Evolutionary conservation across 23 red algal species (phyloP).

Genomic region (Chondrus crispus): DNA sequence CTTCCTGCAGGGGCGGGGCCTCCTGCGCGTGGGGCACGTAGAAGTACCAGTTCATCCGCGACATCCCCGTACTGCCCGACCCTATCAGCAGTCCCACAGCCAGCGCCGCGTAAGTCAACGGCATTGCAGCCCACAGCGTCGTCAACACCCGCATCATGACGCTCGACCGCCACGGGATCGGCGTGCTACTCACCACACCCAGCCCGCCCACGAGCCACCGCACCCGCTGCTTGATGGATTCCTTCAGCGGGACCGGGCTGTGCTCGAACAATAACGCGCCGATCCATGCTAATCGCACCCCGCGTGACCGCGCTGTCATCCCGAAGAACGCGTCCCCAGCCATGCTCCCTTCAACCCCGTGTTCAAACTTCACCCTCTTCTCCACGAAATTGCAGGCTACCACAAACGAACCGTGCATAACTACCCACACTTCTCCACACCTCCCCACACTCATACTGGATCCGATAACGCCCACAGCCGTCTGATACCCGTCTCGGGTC

Average conservation of each 20-base stretch:
- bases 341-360: constrained; percentile 64
- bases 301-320: constrained; percentile 32
- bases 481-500: constrained; percentile 67
- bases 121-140: constrained; percentile 57
- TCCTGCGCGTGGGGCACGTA: too few species aligned
- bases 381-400: constrained; percentile 56
- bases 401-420: constrained; percentile 80
- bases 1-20: too few species aligned
- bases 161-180: constrained; percentile 26
- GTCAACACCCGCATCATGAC: constrained; percentile 40
- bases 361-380: constrained; percentile 58
- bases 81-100: constrained; percentile 27
- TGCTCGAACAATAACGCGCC: constrained; percentile 74
- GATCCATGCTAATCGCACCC: constrained; percentile 64
- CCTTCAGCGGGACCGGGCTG: constrained; percentile 49
- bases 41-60: constrained; percentile 17
- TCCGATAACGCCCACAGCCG: constrained; percentile 60
- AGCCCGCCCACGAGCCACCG: constrained; percentile 66
- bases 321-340: constrained; percentile 75
- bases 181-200: constrained; percentile 5
- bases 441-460: constrained; percentile 62
- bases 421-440: constrained; percentile 81
- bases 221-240: constrained; percentile 72
- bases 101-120: constrained; percentile 35
- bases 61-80: not conserved